These are phyloP conservation scores for Stachybotrys chlorohalonatus DNA, from an alignment of 2,329 filamentous ascomycete species.

Conservation along the genomic window DNA sequence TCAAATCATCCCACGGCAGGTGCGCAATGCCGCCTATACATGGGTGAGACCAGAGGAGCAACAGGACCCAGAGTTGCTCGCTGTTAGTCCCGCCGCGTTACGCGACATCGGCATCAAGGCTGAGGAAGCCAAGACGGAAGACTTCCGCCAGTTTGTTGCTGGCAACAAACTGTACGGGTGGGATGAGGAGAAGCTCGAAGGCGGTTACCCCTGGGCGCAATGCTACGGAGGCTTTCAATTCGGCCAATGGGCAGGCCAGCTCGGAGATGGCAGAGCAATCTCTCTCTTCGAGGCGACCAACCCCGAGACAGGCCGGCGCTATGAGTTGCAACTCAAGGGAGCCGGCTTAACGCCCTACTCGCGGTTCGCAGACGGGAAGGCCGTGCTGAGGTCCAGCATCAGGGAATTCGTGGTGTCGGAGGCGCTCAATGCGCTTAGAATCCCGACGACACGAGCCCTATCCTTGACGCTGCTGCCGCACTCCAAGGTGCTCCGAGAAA, in stretches of 20 bases:
- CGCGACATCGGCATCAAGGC: constrained; percentile 67
- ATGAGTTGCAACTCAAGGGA: constrained; percentile 91
- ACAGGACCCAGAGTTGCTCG: constrained; percentile 68
- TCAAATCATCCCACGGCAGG: constrained; percentile 69
- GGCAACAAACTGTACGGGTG: constrained; percentile 79
- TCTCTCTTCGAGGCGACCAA: constrained; percentile 87
- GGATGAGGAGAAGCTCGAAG: constrained; percentile 54
- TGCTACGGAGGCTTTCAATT: constrained; percentile 83
- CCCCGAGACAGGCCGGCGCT: constrained; percentile 58
- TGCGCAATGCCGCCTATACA: constrained; percentile 78
- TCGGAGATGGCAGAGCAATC: constrained; percentile 91
- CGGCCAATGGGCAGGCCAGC: constrained; percentile 89
- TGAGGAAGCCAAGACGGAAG: constrained; percentile 59
- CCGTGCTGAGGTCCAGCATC: constrained; percentile 85
- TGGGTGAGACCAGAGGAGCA: constrained; percentile 76
- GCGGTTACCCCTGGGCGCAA: constrained; percentile 94
- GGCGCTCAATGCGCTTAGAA: constrained; percentile 72
- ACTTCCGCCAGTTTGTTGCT: constrained; percentile 69
- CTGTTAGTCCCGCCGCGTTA: constrained; percentile 70
- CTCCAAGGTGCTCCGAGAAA: constrained; percentile 66
- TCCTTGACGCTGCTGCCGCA: constrained; percentile 71
- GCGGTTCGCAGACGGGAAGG: constrained; percentile 91
- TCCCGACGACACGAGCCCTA: constrained; percentile 80
- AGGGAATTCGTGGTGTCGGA: constrained; percentile 92
- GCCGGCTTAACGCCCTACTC: constrained; percentile 92